These are phyloP conservation scores for Leccinellum rugosiceps DNA, from an alignment of 768 basidiomycete genomes.

Conservation along the genomic window DNA sequence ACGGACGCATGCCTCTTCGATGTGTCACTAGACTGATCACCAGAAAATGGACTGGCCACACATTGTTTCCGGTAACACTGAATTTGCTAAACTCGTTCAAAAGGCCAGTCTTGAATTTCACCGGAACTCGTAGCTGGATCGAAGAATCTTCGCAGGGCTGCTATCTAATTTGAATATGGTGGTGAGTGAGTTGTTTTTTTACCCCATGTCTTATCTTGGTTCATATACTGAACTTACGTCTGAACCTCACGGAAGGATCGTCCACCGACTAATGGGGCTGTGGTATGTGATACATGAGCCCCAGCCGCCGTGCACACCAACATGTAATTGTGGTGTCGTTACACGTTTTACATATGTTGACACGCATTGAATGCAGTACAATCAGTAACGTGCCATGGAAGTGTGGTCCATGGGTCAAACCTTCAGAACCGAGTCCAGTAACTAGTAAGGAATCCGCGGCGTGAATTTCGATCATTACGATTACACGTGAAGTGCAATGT, in stretches of 20 bases:
- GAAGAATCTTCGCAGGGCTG: background rate
- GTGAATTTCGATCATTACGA: background rate
- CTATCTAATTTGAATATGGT: background rate
- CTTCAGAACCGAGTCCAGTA: no score
- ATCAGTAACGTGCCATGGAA: background rate
- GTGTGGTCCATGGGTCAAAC: background rate
- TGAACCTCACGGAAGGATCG: background rate
- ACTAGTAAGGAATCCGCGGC: background rate
- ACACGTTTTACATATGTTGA: background rate
- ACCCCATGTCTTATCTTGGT: background rate
- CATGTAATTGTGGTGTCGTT: background rate
- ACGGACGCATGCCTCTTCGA: conserved; percentile 12
- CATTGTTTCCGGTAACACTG: background rate
- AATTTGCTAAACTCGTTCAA: background rate
- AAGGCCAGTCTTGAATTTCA: background rate
- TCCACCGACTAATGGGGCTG: background rate
- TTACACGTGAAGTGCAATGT: background rate
- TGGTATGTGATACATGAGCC: background rate
- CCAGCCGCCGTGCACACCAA: background rate
- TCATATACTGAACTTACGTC: background rate
- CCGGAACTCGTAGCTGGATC: background rate
- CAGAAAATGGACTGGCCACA: background rate
- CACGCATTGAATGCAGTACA: background rate
- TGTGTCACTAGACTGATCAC: background rate
- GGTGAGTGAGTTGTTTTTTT: background rate